Base-by-base conservation (phyloP, 225 moss, liverwort and hornwort genomes). In the Thuidium tamariscinum region DNA sequence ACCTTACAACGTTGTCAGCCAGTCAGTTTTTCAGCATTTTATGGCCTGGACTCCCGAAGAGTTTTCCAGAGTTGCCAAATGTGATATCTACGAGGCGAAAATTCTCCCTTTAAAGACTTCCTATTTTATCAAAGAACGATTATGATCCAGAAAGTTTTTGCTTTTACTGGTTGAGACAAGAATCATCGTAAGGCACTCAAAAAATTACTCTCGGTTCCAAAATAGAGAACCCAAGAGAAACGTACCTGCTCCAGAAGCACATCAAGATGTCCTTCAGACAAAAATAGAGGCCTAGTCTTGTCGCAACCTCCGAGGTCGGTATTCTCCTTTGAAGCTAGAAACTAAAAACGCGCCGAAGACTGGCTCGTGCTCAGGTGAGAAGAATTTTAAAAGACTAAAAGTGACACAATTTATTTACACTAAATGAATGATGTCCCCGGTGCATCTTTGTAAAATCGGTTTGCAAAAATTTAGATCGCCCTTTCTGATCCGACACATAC, bases 181-280 rank as follows among this genome's bases (percentile, higher is more conserved):
- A 41, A 16, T 42, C 39, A 41, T 16, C 69, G 22, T 32, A 8
- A 21, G 57, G 23, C 70, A 70, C 34, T 44, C 16, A 34, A 83
- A 16, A 70, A 44, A 32, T 12, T 18, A 39, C 41, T 29, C 13
- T 78, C 29, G 13, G 13, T 60, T 60, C 42, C 30, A 3, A 56
- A 77, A 36, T 1, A 54, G 16, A 25, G 25, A 54, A 55, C 4
- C 54, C 76, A 49, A 41, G 56, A 82, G 37, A 42, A 65, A 79
- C 66, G n/a, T 77, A 94, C 92, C 91, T 94, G 91, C 71, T 92
- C 88, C 11, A 94, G 74, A 55, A 92, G 89, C 26, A 86, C 91
- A 83, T 94, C 94, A 11, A 94, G 89, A 52, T 90, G 83, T 14
- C 72, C 89, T 62, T 91, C 90, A 11, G 87, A 88, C 37, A 87